Conservation (phyloP, 179 eudicot species). For the Silene noctiflora region DNA sequence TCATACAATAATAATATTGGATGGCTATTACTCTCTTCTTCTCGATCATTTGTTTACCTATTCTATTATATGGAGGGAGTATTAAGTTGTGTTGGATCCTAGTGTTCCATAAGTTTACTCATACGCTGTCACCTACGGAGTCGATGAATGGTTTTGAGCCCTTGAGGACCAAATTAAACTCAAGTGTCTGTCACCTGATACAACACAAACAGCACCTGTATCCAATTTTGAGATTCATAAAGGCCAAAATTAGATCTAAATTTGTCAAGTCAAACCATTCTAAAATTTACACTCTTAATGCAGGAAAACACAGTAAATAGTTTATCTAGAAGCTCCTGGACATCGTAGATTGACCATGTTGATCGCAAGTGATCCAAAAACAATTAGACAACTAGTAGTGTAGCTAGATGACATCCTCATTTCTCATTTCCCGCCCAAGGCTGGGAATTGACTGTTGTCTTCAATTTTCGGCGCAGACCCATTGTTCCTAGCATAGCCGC, state of each 20-base stretch:
- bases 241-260: not conserved
- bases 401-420: conserved; percentile 7
- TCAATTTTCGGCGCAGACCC: conserved; percentile 63
- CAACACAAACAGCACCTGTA: not conserved
- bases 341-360: not conserved
- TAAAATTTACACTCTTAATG: conserved; percentile 41
- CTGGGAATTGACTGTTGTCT: conserved; percentile 81
- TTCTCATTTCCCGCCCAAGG: conserved; percentile 71
- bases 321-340: not conserved
- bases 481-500: conserved; percentile 37
- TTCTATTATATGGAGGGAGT: too few species aligned
- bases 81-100: too few species aligned
- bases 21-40: too few species aligned
- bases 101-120: too few species aligned
- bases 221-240: not conserved
- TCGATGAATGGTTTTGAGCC: too few species aligned
- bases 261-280: conserved; percentile 23
- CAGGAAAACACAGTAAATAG: conserved; percentile 28
- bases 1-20: too few species aligned
- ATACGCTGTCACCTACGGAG: too few species aligned
- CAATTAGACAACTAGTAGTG: not conserved
- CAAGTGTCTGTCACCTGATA: not conserved
- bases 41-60: too few species aligned
- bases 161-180: too few species aligned
- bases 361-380: not conserved